Base-by-base conservation (phyloP, 2,329 filamentous ascomycete genomes). In the Coleophoma crateriformis region DNA sequence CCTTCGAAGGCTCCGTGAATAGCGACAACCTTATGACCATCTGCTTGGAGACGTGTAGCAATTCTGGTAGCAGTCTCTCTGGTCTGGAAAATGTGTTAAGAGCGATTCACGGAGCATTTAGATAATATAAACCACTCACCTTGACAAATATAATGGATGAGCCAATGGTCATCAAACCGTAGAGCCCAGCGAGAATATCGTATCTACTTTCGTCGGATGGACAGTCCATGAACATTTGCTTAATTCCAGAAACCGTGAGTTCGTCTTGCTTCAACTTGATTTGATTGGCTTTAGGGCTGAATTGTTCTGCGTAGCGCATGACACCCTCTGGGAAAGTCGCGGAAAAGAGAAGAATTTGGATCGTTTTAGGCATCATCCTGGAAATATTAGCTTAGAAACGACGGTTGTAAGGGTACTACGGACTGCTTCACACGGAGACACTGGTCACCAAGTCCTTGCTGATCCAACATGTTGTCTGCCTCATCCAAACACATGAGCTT, bases 61-160 rank as follows among this genome's bases (percentile, higher is more conserved):
- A 99, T 96, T 65, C 89, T 82, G 48, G 78, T 79, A 19, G 94
- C 94, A 47, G 91, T 96, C 55, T 87, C 82, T 64, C 91, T 87
- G 46, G 87, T 94, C 87, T 95, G 7, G 58, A 8, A 50, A 35
- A 42, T 38, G 17, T 1, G 43, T 53, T 15, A 56, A 47, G 17
- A 47, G 22, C 20, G 19, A 39, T 11, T 27, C 14, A 14, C 14
- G 33, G 2, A 10, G 6, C 13, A n/a, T 42, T 2, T 7, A 46
- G 14, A 33, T 14, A 33, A 35, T 19, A 3, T 33, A 20, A 39
- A 27, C 13, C 42, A 68, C 75, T 53, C 72, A 91, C 89, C 77
- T 86, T 89, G 68, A 97, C 92, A 64, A 99, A 99, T 61, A 99
- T 97, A 64, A 99, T 96, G 0, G 94, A 97, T 7, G 92, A 96